Evolutionary conservation across 2,329 filamentous ascomycete genomes (phyloP).

Genomic region (Berkeleyomyces basicola): DNA sequence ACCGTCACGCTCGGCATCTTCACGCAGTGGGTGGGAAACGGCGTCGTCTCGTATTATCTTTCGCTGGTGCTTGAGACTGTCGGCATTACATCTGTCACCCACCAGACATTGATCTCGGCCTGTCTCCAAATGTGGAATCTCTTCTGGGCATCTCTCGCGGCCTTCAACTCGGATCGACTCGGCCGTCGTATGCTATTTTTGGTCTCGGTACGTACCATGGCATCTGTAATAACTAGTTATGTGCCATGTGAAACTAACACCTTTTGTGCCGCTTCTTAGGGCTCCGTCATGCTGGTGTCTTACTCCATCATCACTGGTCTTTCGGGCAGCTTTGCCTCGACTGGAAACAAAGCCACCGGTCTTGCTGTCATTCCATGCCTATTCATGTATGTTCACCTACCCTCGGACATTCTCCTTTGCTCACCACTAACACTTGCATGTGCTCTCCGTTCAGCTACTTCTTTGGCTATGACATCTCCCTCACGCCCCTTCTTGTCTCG

Average conservation of each 20-base stretch:
- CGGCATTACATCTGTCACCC: slow-evolving; percentile 25
- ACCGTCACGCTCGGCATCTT: slow-evolving; percentile 34
- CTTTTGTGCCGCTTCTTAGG: slow-evolving; percentile 21
- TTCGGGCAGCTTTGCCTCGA: slow-evolving; percentile 22
- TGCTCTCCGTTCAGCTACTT: slow-evolving; percentile 6
- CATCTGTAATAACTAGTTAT: background rate
- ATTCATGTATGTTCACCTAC: slow-evolving; percentile 30
- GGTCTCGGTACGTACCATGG: slow-evolving; percentile 25
- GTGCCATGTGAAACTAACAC: background rate
- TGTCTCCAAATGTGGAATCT: slow-evolving; percentile 22
- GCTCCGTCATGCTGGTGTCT: slow-evolving; percentile 26
- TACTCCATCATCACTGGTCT: slow-evolving; percentile 37
- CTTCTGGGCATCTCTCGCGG: slow-evolving; percentile 25
- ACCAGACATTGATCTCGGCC: slow-evolving; percentile 23
- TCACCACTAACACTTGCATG: background rate
- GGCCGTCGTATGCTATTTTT: slow-evolving; percentile 34
- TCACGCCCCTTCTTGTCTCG: slow-evolving; percentile 26
- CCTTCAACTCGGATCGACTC: slow-evolving; percentile 30
- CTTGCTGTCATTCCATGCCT: slow-evolving; percentile 38
- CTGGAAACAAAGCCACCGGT: slow-evolving; percentile 22
- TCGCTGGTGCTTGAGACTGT: slow-evolving; percentile 30
- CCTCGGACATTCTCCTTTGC: background rate
- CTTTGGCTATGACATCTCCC: slow-evolving; percentile 11
- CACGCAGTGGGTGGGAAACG: slow-evolving; percentile 37
- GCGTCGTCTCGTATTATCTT: slow-evolving; percentile 33